A percentile compares a stretch with the other conserved stretches of the same genome.
These are phyloP conservation scores for Colletotrichum kahawae DNA, from an alignment of 2,329 filamentous ascomycete species.

Conservation along the genomic window DNA sequence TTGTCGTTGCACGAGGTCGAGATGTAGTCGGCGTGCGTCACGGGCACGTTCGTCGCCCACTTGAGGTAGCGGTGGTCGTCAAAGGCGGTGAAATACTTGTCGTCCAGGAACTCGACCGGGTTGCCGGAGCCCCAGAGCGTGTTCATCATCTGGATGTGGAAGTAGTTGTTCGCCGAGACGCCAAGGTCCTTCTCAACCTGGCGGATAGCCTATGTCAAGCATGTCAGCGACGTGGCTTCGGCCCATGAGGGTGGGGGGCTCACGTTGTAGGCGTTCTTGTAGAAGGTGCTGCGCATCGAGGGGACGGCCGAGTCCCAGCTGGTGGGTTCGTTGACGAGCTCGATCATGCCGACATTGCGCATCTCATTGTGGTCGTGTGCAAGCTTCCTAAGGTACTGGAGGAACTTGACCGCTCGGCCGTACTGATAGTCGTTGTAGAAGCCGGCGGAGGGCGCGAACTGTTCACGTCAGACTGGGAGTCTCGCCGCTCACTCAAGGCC, in stretches of 20 bases:
- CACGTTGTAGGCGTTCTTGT: slow-evolving; percentile 45
- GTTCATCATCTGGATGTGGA: slow-evolving; percentile 60
- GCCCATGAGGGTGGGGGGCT: neutral
- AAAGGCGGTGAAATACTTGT: slow-evolving; percentile 51
- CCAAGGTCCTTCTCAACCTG: slow-evolving; percentile 48
- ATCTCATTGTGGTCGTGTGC: slow-evolving; percentile 54
- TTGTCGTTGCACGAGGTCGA: slow-evolving; percentile 53
- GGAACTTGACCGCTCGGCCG: slow-evolving; percentile 57
- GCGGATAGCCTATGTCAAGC: slow-evolving; percentile 45
- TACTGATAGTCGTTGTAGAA: slow-evolving; percentile 65
- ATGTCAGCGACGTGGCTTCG: neutral
- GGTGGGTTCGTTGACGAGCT: slow-evolving; percentile 63
- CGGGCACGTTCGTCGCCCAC: slow-evolving; percentile 46
- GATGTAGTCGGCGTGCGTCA: slow-evolving; percentile 55
- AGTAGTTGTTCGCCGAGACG: slow-evolving; percentile 43
- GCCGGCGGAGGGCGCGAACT: slow-evolving; percentile 38
- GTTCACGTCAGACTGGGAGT: neutral
- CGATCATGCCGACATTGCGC: slow-evolving; percentile 62
- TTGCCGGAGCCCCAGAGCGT: slow-evolving; percentile 61
- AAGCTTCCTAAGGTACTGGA: slow-evolving; percentile 58
- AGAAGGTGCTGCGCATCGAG: slow-evolving; percentile 46
- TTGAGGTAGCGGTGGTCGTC: slow-evolving; percentile 67
- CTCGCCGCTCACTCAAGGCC: neutral
- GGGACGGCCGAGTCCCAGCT: slow-evolving; percentile 36
- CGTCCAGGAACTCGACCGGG: slow-evolving; percentile 49